Evolutionary conservation across 2,329 filamentous ascomycete genomes (phyloP).

Genomic region (Phaeosphaeriaceae sp.): DNA sequence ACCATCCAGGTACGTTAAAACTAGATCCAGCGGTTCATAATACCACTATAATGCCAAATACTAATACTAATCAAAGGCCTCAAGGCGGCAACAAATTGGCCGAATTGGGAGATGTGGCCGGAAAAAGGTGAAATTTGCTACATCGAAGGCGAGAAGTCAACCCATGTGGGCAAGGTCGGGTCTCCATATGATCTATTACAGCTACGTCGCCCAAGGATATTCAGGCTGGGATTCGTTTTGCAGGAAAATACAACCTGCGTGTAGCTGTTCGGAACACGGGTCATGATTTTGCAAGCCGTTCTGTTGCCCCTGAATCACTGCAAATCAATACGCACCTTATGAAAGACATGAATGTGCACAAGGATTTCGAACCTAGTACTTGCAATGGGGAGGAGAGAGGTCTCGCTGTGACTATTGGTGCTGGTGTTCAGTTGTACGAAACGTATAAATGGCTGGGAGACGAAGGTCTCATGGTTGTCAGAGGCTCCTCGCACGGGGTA

Average conservation of each 20-base stretch:
- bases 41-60: no score
- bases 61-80: no score
- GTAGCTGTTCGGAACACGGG: constrained; percentile 39
- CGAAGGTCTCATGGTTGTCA: constrained; percentile 21
- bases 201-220: constrained; percentile 18
- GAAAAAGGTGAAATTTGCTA: constrained; percentile 19
- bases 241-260: constrained; percentile 29
- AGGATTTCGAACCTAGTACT: constrained; percentile 11
- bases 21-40: no score
- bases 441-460: constrained; percentile 25
- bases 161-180: constrained; percentile 30
- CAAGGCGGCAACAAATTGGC: no score
- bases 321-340: constrained; percentile 29
- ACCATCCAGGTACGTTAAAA: neutral
- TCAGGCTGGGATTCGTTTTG: constrained; percentile 27
- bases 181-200: constrained; percentile 29
- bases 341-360: constrained; percentile 24
- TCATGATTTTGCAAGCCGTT: constrained; percentile 33
- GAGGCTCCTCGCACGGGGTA: constrained; percentile 50
- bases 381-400: constrained; percentile 27
- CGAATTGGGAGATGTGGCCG: neutral
- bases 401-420: constrained; percentile 29
- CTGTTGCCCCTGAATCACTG: constrained; percentile 21
- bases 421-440: constrained; percentile 34
- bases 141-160: constrained; percentile 22